These are phyloP conservation scores for Suillus subaureus DNA, from an alignment of 768 basidiomycete species.

Conservation along the genomic window DNA sequence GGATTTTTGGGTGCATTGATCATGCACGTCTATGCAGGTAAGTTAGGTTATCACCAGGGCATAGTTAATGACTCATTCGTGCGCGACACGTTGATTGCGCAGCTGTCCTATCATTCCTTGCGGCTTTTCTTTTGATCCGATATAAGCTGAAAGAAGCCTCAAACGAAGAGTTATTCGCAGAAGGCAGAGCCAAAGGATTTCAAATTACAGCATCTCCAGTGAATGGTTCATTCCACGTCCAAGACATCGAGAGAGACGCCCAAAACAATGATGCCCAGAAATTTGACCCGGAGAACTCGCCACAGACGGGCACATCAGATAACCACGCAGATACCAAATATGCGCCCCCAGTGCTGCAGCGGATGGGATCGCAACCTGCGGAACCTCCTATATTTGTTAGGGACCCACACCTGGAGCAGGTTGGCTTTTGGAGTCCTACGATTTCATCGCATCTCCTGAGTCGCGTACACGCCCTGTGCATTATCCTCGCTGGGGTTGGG, in stretches of 20 bases:
- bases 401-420: slow-evolving; percentile 54
- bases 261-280: neutral
- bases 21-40: slow-evolving; percentile 55
- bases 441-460: slow-evolving; percentile 48
- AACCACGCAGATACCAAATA: neutral
- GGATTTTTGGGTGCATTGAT: slow-evolving; percentile 54
- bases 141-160: slow-evolving; percentile 58
- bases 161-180: slow-evolving; percentile 45
- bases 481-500: slow-evolving; percentile 46
- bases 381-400: slow-evolving; percentile 40
- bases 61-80: slow-evolving; percentile 5
- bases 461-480: slow-evolving; percentile 51
- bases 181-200: slow-evolving; percentile 20
- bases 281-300: neutral
- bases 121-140: slow-evolving; percentile 55
- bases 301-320: neutral
- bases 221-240: slow-evolving; percentile 9
- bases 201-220: slow-evolving; percentile 26
- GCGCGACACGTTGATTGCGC: neutral
- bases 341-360: neutral
- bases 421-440: slow-evolving; percentile 43
- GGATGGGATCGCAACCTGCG: slow-evolving; percentile 10
- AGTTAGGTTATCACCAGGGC: slow-evolving; percentile 29
- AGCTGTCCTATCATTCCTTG: slow-evolving; percentile 53
- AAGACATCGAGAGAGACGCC: slow-evolving; percentile 18